Conservation (phyloP, 1,284 basidiomycete genomes). For the Fomes fomentarius region DNA sequence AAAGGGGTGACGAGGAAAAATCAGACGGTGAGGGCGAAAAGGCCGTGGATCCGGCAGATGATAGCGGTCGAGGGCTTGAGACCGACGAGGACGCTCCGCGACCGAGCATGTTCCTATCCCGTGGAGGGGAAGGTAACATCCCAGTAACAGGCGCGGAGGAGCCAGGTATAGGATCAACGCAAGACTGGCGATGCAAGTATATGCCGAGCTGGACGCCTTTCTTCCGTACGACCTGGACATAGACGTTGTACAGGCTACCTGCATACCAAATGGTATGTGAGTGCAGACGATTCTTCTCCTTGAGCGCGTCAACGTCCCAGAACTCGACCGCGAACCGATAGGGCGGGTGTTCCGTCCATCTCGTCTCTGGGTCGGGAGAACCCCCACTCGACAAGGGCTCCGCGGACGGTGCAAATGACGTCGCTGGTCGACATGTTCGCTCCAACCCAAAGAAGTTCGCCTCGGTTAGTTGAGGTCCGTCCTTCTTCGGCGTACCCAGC, state of each 20-base stretch:
- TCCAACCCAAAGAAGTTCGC: conserved; percentile 69
- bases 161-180: conserved; percentile 65
- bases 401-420: conserved; percentile 43
- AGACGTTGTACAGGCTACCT: conserved; percentile 83
- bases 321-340: conserved; percentile 89
- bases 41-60: conserved; percentile 2
- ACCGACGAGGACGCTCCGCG: conserved; percentile 21
- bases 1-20: conserved; percentile 29
- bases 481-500: conserved; percentile 27
- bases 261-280: conserved; percentile 82
- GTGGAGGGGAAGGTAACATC: conserved; percentile 10
- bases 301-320: conserved; percentile 83
- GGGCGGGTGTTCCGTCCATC: conserved; percentile 72
- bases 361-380: conserved; percentile 34
- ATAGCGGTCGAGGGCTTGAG: conserved; percentile 20
- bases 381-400: conserved; percentile 10
- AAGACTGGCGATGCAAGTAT: conserved; percentile 87
- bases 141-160: conserved; percentile 35
- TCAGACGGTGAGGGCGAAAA: not conserved
- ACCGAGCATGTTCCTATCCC: conserved; percentile 9
- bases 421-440: conserved; percentile 45
- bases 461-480: conserved; percentile 43
- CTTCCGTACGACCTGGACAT: conserved; percentile 83
- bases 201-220: conserved; percentile 83
- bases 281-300: conserved; percentile 82